These are phyloP conservation scores for Ceriops decandra DNA, from an alignment of 345 rosid genomes.

Conservation along the genomic window DNA sequence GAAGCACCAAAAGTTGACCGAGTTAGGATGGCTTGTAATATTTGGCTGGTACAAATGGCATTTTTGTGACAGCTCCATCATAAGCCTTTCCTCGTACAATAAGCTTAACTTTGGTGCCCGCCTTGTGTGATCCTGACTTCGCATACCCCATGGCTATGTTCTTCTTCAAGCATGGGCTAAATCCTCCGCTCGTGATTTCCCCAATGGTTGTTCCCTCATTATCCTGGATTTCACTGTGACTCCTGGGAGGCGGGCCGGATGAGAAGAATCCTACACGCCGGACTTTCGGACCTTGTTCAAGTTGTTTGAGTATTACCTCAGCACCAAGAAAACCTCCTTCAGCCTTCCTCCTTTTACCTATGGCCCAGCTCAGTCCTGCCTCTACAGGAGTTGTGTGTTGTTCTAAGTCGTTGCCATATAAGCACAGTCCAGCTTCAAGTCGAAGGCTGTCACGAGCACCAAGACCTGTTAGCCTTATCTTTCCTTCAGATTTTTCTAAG, in stretches of 20 bases:
- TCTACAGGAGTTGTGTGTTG: constrained; percentile 87
- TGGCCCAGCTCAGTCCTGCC: constrained; percentile 98
- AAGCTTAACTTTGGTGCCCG: constrained; percentile 74
- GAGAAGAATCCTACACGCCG: constrained; percentile 86
- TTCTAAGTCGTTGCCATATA: constrained; percentile 96
- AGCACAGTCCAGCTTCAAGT: constrained; percentile 92
- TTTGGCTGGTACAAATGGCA: constrained; percentile 82
- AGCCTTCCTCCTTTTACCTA: constrained; percentile 91
- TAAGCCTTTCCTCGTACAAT: constrained; percentile 81
- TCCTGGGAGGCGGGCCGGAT: constrained; percentile 87
- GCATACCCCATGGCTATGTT: constrained; percentile 98
- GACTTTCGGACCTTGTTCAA: constrained; percentile 78
- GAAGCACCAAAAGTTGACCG: constrained; percentile 11
- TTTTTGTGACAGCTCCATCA: constrained; percentile 79
- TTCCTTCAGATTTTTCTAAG: constrained; percentile 89
- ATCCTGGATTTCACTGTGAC: constrained; percentile 90
- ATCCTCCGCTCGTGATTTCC: constrained; percentile 95
- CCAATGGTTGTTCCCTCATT: constrained; percentile 73
- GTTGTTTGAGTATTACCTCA: constrained; percentile 81
- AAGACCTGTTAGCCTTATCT: constrained; percentile 87
- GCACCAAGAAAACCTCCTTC: constrained; percentile 99
- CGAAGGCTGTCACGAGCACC: constrained; percentile 98
- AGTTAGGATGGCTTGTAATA: constrained; percentile 79
- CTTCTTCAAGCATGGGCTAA: constrained; percentile 97
- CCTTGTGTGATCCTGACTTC: constrained; percentile 85